These are phyloP conservation scores for Tolypocladium guangdongense DNA, from an alignment of 2,329 filamentous ascomycete genomes.

Conservation along the genomic window DNA sequence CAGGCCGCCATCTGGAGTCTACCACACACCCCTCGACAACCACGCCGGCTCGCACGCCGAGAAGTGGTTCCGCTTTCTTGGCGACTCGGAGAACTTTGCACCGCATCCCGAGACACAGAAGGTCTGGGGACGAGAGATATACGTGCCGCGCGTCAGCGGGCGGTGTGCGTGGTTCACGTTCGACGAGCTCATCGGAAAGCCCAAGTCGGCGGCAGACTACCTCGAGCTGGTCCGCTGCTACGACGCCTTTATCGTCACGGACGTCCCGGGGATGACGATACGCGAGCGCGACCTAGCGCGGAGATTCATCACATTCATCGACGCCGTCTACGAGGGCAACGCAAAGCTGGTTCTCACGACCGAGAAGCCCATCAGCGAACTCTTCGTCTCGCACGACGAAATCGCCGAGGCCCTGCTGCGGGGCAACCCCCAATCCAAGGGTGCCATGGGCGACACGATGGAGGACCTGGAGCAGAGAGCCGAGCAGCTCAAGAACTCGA, in stretches of 20 bases:
- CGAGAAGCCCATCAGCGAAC: constrained; percentile 69
- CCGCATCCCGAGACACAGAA: constrained; percentile 69
- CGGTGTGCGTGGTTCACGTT: constrained; percentile 87
- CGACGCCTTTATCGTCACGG: constrained; percentile 84
- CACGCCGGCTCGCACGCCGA: constrained; percentile 73
- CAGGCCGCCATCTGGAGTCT: constrained; percentile 83
- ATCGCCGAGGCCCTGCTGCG: constrained; percentile 46
- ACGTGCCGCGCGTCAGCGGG: constrained; percentile 79
- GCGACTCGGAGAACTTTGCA: constrained; percentile 64
- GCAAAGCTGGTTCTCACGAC: constrained; percentile 94
- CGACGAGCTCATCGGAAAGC: constrained; percentile 76
- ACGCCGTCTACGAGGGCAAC: constrained; percentile 84
- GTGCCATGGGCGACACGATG: constrained; percentile 66
- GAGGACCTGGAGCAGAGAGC: constrained; percentile 82
- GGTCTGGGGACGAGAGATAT: constrained; percentile 88
- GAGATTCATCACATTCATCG: constrained; percentile 94
- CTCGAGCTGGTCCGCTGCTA: constrained; percentile 84
- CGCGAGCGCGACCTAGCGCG: constrained; percentile 77
- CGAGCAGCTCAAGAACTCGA: constrained; percentile 71
- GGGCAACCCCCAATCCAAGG: constrained; percentile 21
- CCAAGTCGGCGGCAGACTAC: constrained; percentile 90
- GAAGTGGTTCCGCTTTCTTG: constrained; percentile 92
- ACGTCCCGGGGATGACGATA: constrained; percentile 85
- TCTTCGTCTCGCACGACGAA: constrained; percentile 71
- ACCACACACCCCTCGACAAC: constrained; percentile 76